These are phyloP conservation scores for Pyrus betulifolia DNA, from an alignment of 306 rosid genomes.

Conservation along the genomic window DNA sequence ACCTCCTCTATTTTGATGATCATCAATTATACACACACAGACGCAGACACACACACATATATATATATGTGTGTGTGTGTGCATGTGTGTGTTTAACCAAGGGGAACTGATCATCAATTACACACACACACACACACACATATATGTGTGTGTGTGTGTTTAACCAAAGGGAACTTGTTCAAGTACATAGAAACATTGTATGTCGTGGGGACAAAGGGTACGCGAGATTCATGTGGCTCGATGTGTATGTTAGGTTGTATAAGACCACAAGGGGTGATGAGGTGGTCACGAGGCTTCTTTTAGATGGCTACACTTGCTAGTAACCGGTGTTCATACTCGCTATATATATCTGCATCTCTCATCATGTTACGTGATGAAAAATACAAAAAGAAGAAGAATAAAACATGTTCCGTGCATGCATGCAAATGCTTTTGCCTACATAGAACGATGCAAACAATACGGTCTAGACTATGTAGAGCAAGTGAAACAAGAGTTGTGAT, in stretches of 20 bases:
- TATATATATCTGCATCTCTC: too few relatives aligned
- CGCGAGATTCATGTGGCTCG: background rate
- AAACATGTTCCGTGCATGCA: background rate
- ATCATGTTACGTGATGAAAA: background rate
- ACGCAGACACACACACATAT: background rate
- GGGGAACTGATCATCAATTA: background rate
- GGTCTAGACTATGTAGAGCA: background rate
- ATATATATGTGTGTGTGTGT: too few relatives aligned
- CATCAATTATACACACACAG: background rate
- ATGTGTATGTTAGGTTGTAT: background rate
- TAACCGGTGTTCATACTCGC: background rate
- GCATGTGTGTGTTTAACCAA: background rate
- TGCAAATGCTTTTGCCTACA: too few relatives aligned
- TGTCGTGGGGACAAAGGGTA: background rate
- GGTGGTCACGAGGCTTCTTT: background rate
- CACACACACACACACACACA: background rate
- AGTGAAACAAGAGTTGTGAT: background rate
- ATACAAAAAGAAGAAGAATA: too few relatives aligned
- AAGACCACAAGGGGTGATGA: background rate
- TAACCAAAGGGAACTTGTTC: background rate
- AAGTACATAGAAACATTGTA: background rate
- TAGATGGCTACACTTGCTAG: too few relatives aligned
- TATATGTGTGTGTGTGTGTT: background rate
- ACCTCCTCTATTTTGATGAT: background rate
- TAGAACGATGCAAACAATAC: background rate